Conservation (phyloP, 2,329 filamentous ascomycete species). For the Epichloe scottii region DNA sequence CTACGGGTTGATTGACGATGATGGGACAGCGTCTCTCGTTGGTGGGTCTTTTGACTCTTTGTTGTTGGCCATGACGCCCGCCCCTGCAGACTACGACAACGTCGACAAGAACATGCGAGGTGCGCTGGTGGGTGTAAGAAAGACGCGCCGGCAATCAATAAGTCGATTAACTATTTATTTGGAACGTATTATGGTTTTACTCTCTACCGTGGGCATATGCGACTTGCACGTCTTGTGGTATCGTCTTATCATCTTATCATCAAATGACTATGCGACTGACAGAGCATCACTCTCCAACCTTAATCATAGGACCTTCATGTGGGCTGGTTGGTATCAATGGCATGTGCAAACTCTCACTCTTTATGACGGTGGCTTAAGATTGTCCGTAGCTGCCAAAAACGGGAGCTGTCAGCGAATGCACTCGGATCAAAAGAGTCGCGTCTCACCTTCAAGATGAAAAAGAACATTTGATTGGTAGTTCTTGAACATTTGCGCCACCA, state of each 20-base stretch:
- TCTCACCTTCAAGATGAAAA: slow-evolving; percentile 86
- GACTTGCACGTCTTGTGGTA: neutral
- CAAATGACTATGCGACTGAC: neutral
- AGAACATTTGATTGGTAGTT: slow-evolving; percentile 98
- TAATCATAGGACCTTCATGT: neutral
- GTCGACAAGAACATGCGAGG: too few relatives aligned
- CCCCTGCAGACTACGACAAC: neutral
- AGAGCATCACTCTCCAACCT: neutral
- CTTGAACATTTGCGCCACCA: slow-evolving; percentile 99
- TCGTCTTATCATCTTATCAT: neutral
- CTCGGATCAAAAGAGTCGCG: neutral
- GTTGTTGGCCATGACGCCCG: slow-evolving; percentile 1
- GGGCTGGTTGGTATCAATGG: neutral
- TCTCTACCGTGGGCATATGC: neutral
- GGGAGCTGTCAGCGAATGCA: neutral
- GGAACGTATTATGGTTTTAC: neutral
- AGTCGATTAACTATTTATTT: too few relatives aligned
- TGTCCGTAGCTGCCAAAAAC: slow-evolving; percentile 60
- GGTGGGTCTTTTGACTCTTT: slow-evolving; percentile 6
- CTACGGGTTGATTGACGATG: slow-evolving; percentile 23
- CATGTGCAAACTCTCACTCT: neutral
- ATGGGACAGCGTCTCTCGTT: slow-evolving; percentile 9
- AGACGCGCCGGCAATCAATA: neutral
- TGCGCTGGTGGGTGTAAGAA: neutral
- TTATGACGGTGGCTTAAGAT: slow-evolving; percentile 64